phyloP scores from a whole-genome alignment of 805 yeast genomes.

The Kazachstania psychrophila region DNA sequence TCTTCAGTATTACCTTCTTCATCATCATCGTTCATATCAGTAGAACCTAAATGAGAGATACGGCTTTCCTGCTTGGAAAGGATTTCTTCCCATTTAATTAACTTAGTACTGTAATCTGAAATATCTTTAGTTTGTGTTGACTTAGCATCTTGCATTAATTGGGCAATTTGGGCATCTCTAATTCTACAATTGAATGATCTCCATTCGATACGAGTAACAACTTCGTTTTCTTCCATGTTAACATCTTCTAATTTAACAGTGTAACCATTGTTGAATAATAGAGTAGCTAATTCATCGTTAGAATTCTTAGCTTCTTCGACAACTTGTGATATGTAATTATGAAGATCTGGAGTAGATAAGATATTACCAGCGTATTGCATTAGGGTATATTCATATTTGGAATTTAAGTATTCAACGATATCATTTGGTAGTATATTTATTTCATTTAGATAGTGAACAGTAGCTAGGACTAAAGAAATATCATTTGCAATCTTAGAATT shows the following conservation, averaged over 20 bases:
- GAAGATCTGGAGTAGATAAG: slow-evolving; percentile 18
- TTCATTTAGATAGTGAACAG: slow-evolving; percentile 14
- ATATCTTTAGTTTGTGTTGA: slow-evolving; percentile 30
- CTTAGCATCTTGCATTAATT: slow-evolving; percentile 38
- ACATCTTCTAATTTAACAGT: slow-evolving; percentile 10
- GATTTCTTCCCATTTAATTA: slow-evolving; percentile 62
- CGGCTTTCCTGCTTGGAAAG: slow-evolving; percentile 49
- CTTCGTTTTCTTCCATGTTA: slow-evolving; percentile 16
- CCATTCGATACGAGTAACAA: slow-evolving; percentile 45
- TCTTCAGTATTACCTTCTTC: slow-evolving; percentile 50
- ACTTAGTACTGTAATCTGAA: slow-evolving; percentile 45
- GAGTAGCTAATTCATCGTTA: slow-evolving; percentile 30
- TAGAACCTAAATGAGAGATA: slow-evolving; percentile 28
- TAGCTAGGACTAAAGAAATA: slow-evolving; percentile 21
- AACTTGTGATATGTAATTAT: slow-evolving; percentile 14
- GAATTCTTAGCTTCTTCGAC: slow-evolving; percentile 10
- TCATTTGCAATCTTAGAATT: slow-evolving; percentile 15
- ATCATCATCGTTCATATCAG: slow-evolving; percentile 35
- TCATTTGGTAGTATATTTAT: slow-evolving; percentile 11
- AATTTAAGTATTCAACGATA: slow-evolving; percentile 15
- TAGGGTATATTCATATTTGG: slow-evolving; percentile 24
- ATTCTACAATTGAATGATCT: slow-evolving; percentile 55
- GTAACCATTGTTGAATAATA: slow-evolving; percentile 30
- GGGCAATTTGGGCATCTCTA: slow-evolving; percentile 64
- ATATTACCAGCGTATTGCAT: slow-evolving; percentile 22